Conservation (phyloP, 306 rosid species). For the Oxytropis ochrocephala region DNA sequence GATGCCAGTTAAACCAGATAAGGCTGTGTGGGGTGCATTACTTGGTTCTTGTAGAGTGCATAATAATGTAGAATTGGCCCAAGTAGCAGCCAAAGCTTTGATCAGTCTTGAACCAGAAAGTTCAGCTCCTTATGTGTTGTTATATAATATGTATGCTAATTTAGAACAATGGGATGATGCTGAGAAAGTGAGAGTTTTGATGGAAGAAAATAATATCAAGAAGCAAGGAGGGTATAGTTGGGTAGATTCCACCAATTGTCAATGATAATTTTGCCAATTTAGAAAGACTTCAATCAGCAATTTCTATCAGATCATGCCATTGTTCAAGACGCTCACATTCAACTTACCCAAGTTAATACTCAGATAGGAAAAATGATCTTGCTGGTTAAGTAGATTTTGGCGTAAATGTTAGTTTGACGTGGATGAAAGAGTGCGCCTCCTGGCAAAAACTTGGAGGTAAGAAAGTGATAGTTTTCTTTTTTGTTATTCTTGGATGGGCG, state of each 20-base stretch:
- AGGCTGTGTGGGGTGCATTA: constrained; percentile 47
- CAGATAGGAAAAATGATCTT: neutral
- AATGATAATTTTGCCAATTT: neutral
- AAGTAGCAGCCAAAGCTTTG: constrained; percentile 39
- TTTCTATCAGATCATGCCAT: neutral
- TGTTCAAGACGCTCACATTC: constrained; percentile 7
- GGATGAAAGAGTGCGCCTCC: constrained; percentile 3
- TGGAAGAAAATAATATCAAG: constrained; percentile 37
- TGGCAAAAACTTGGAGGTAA: constrained; percentile 24
- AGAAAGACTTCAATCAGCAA: constrained; percentile 1
- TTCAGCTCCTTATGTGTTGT: constrained; percentile 46
- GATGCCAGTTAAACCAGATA: constrained; percentile 42
- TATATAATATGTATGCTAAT: constrained; percentile 44
- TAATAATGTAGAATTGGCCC: constrained; percentile 36
- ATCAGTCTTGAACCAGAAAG: constrained; percentile 43
- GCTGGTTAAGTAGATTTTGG: neutral
- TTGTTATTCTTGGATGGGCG: constrained; percentile 12
- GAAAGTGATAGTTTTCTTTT: neutral
- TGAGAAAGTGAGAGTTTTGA: constrained; percentile 33
- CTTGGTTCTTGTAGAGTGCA: constrained; percentile 46
- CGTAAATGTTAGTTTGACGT: neutral
- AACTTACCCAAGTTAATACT: neutral
- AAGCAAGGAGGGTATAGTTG: constrained; percentile 42
- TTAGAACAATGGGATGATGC: constrained; percentile 46
- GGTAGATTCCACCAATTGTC: constrained; percentile 30